Evolutionary conservation across 2,329 filamentous ascomycete species (phyloP), one percentile per base, ranked within the genome.

Genomic region (Pyrenochaeta sp.): DNA sequence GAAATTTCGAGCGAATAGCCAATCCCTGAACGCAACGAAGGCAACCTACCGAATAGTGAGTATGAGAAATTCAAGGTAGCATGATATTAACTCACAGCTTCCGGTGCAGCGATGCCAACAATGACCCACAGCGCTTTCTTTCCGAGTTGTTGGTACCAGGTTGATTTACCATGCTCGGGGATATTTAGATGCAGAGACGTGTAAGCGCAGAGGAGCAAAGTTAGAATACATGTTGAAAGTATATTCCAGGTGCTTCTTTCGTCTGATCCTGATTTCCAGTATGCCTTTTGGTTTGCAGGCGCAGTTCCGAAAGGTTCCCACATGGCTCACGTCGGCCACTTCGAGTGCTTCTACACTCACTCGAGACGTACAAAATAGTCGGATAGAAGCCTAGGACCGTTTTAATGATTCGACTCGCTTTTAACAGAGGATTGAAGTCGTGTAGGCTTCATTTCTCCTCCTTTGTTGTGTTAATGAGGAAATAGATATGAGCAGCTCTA

Each of bases 141-240:
- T 21, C 26, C 22, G 13, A 31, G 7, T 27, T 35, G 19, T 4
- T 37, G 43, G 7, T 9, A 10, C 37, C 36, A 46, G 3, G 13
- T 11, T 3, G 37, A 19, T 31, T 44, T 40, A 2, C 39, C 35
- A 14, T 31, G 29, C 15, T 47, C 38, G 7, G 51, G 41, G 9
- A 55, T 42, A 22, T 51, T 44, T 6, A 55, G 40, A 35, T 51
- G 51, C 8, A 55, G 21, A 15, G 41, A 41, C 3, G 41, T 48
- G 23, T 44, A 55, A 4, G 42, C 38, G 26, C 51, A 55, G 15
- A 55, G 31, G 2, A 35, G 24, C 11, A 55, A 30, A 5, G 51
- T 55, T 20, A 55, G 44, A 7, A 51, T 21, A 27, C 51, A 55
- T 2, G 24, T 41, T 4, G 51, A 46, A 6, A 55, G 29, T 14